phyloP scores from a whole-genome alignment of 83 land plant genomes.

The Isoetes engelmannii region DNA sequence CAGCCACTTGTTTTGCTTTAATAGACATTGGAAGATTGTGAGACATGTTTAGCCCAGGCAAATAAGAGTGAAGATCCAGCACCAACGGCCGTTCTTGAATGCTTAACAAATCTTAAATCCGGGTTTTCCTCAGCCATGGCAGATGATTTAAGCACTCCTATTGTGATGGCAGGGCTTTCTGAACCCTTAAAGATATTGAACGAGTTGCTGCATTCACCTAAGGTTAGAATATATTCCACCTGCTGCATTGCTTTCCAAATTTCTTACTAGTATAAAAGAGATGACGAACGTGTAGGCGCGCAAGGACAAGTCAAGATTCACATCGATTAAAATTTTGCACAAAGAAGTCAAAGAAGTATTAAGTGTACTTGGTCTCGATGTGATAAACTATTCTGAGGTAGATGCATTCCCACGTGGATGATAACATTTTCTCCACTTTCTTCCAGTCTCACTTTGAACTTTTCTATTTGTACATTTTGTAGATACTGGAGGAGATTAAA shows the following conservation, averaged over 20 bases:
- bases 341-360: constrained; percentile 44
- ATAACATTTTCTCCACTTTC: too few relatives aligned
- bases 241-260: too few relatives aligned
- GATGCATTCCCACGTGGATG: too few relatives aligned
- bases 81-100: constrained; percentile 37
- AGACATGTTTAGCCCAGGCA: constrained; percentile 34
- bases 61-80: constrained; percentile 22
- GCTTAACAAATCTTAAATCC: constrained; percentile 36
- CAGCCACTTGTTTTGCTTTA: too few relatives aligned
- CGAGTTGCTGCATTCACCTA: constrained; percentile 51
- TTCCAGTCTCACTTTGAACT: too few relatives aligned
- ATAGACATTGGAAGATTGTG: constrained; percentile 80
- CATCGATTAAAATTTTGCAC: constrained; percentile 47
- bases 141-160: constrained; percentile 79
- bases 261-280: too few relatives aligned
- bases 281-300: constrained; percentile 30
- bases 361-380: constrained; percentile 50
- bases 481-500: background rate
- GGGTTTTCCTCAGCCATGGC: constrained; percentile 60
- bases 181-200: constrained; percentile 76
- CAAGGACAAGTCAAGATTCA: constrained; percentile 44
- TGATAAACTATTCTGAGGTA: constrained; percentile 53
- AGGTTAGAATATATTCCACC: constrained; percentile 36
- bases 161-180: constrained; percentile 51
- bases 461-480: too few relatives aligned